Percentiles rank a stretch among this genome's conserved stretches.
phyloP scores from a whole-genome alignment of 352 stramenopile species.

The Plasmopara muralis region DNA sequence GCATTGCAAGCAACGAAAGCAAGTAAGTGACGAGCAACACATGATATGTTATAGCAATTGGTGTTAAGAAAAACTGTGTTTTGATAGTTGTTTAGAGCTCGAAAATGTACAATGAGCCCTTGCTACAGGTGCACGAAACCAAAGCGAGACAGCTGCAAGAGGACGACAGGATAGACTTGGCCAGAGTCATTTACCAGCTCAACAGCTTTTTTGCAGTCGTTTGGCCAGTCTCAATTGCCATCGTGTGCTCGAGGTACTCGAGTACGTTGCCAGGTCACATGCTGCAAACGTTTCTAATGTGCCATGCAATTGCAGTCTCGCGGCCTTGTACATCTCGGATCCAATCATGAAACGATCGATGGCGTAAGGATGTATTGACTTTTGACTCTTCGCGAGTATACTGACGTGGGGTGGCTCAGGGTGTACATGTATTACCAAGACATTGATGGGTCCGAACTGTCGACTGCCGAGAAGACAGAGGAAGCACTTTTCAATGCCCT shows the following conservation, averaged over 20 bases:
- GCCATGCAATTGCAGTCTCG: slow-evolving; percentile 26
- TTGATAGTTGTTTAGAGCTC: slow-evolving; percentile 13
- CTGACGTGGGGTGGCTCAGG: slow-evolving; percentile 14
- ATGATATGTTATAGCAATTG: background rate
- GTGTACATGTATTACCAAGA: slow-evolving; percentile 80
- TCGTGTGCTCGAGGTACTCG: slow-evolving; percentile 52
- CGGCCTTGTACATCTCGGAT: slow-evolving; percentile 42
- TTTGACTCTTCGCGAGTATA: background rate
- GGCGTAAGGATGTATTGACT: slow-evolving; percentile 27
- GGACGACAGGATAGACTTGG: slow-evolving; percentile 22
- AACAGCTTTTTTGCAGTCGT: slow-evolving; percentile 72
- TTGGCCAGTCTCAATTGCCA: slow-evolving; percentile 66
- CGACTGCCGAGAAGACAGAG: slow-evolving; percentile 37
- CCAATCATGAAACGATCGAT: slow-evolving; percentile 42
- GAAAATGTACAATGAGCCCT: slow-evolving; percentile 45
- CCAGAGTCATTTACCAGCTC: slow-evolving; percentile 46
- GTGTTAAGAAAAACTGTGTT: background rate
- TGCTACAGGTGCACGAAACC: slow-evolving; percentile 24
- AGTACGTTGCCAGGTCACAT: background rate
- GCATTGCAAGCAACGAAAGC: slow-evolving; percentile 20
- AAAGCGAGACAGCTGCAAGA: slow-evolving; percentile 18
- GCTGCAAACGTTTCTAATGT: background rate
- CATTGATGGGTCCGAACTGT: slow-evolving; percentile 41
- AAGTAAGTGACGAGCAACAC: slow-evolving; percentile 11
- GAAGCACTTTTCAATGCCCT: slow-evolving; percentile 71